phyloP scores from a whole-genome alignment of 2,329 filamentous ascomycete species.

The Beauveria australis region DNA sequence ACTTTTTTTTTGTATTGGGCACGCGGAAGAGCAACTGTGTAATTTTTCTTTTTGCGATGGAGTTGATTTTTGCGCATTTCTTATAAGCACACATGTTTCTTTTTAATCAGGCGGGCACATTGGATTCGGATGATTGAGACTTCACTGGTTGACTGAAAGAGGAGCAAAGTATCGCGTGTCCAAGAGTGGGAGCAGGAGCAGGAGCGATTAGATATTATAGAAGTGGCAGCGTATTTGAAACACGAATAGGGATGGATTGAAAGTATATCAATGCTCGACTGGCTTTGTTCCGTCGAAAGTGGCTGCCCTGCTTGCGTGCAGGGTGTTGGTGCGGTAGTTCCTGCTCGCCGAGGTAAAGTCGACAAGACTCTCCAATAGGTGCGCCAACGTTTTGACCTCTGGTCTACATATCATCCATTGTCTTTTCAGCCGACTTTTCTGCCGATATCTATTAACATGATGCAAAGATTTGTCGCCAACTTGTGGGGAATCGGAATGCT shows the following conservation, averaged over 20 bases:
- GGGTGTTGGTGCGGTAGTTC: background rate
- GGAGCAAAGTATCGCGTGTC: background rate
- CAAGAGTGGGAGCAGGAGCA: background rate
- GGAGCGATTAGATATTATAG: background rate
- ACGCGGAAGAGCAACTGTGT: background rate
- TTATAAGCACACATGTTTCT: background rate
- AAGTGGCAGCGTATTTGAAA: background rate
- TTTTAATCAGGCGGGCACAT: background rate
- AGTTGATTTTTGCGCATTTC: background rate
- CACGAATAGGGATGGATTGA: background rate
- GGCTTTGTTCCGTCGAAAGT: too few relatives aligned
- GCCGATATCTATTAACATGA: background rate
- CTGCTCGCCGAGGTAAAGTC: background rate
- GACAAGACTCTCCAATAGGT: background rate
- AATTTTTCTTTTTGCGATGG: background rate
- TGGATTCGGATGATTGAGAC: background rate
- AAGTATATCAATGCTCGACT: background rate
- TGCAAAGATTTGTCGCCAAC: background rate
- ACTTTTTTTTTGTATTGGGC: background rate
- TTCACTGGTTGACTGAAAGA: background rate
- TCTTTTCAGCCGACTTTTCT: background rate
- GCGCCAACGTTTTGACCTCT: background rate
- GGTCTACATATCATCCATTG: background rate
- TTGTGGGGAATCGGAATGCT: background rate
- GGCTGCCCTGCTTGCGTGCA: background rate